Conservation (phyloP, 2,329 filamentous ascomycete genomes). For the Davidsoniella virescens region DNA sequence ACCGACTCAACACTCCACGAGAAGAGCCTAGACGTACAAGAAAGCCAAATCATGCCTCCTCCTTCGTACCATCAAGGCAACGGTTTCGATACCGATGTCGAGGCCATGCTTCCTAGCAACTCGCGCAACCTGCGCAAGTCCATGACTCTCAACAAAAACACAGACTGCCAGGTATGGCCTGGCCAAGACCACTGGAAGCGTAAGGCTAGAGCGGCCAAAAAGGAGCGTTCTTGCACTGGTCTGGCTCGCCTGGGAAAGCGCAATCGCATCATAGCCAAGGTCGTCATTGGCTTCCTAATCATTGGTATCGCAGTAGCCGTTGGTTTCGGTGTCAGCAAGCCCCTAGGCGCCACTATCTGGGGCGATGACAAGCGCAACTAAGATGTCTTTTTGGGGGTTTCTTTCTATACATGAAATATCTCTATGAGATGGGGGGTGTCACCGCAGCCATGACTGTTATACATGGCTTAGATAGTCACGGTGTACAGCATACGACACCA, state of each 20-base stretch:
- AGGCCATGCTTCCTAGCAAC: constrained; percentile 30
- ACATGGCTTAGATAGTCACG: no score
- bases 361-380: constrained; percentile 19
- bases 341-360: constrained; percentile 44
- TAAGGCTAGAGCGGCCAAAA: constrained; percentile 40
- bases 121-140: constrained; percentile 21
- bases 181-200: constrained; percentile 42
- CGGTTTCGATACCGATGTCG: constrained; percentile 40
- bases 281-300: constrained; percentile 35
- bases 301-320: constrained; percentile 38
- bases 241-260: constrained; percentile 37
- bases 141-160: constrained; percentile 25
- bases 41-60: constrained; percentile 29
- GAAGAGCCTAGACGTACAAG: constrained; percentile 20
- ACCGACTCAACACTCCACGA: constrained; percentile 14
- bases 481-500: no score
- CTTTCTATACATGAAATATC: no score
- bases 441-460: no score
- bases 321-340: constrained; percentile 45
- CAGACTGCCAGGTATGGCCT: constrained; percentile 43
- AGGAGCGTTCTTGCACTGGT: constrained; percentile 34
- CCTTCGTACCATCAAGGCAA: constrained; percentile 22
- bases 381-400: no score
- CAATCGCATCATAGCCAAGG: constrained; percentile 36
- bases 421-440: no score